Evolutionary conservation across 306 rosid species (phyloP).

Genomic region (Lablab purpureus): DNA sequence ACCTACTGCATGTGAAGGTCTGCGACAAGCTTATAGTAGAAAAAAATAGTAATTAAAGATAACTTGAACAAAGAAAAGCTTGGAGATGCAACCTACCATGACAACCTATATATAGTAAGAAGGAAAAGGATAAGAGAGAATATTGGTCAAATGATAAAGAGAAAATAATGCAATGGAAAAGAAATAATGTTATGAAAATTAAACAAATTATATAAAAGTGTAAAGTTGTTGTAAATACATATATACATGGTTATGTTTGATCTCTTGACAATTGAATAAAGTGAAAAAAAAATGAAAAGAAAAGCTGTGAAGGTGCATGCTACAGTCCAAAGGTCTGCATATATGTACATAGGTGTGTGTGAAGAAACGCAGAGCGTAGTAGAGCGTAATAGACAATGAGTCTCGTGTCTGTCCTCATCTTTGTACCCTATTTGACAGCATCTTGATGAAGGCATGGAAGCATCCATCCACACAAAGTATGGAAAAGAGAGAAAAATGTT

Average conservation of each 20-base stretch:
- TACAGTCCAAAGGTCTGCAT: constrained; percentile 23
- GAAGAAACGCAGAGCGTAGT: neutral
- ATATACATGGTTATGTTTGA: neutral
- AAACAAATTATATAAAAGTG: neutral
- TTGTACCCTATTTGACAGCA: constrained; percentile 51
- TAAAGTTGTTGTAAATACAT: too few species aligned
- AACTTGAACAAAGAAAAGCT: constrained; percentile 20
- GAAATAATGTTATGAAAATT: too few species aligned
- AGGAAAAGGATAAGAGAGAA: neutral
- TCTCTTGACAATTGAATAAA: neutral
- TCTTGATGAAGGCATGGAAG: constrained; percentile 48
- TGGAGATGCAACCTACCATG: constrained; percentile 17
- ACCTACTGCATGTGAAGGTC: constrained; percentile 43
- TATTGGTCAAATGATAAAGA: neutral
- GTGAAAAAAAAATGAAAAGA: neutral
- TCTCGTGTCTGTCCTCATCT: constrained; percentile 32
- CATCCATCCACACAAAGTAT: constrained; percentile 37
- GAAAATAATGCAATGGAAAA: neutral
- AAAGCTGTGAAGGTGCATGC: constrained; percentile 19
- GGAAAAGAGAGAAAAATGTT: constrained; percentile 35
- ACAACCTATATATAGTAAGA: neutral
- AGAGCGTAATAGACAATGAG: constrained; percentile 9
- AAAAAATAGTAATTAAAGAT: constrained; percentile 18
- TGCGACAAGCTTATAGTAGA: constrained; percentile 5
- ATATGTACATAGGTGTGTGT: neutral